phyloP scores from a whole-genome alignment of 2,329 filamentous ascomycete genomes.

The Thielaviopsis musarum region DNA sequence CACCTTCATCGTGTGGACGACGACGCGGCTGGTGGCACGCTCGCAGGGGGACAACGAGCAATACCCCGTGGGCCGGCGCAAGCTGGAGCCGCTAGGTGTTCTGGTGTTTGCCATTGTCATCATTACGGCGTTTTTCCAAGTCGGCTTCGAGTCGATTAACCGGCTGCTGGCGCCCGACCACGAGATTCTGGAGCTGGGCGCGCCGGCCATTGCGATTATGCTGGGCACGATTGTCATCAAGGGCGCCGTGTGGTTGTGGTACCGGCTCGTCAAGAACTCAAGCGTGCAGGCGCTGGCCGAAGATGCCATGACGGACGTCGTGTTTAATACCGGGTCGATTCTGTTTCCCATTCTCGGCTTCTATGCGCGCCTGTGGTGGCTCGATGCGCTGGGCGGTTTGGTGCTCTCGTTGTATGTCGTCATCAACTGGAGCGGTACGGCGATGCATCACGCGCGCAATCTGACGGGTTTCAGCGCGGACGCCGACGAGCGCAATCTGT shows the following conservation, averaged over 20 bases:
- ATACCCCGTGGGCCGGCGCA: constrained; percentile 62
- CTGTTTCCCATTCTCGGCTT: constrained; percentile 69
- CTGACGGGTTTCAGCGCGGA: constrained; percentile 63
- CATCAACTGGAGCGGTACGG: constrained; percentile 60
- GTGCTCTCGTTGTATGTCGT: constrained; percentile 67
- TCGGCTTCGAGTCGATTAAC: constrained; percentile 52
- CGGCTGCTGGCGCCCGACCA: constrained; percentile 45
- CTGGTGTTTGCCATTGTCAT: constrained; percentile 73
- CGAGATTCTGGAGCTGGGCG: constrained; percentile 52
- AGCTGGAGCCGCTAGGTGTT: constrained; percentile 64
- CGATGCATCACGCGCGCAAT: constrained; percentile 62
- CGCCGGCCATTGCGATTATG: constrained; percentile 68
- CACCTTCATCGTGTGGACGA: constrained; percentile 67
- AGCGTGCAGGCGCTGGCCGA: constrained; percentile 61
- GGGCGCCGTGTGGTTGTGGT: constrained; percentile 72
- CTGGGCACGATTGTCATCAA: constrained; percentile 66
- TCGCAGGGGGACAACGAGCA: constrained; percentile 55
- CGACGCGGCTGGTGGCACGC: constrained; percentile 49
- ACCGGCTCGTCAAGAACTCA: constrained; percentile 68
- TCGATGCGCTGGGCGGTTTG: constrained; percentile 64
- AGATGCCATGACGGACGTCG: constrained; percentile 52
- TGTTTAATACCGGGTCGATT: constrained; percentile 83
- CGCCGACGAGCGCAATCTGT: constrained; percentile 66
- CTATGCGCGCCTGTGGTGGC: constrained; percentile 65
- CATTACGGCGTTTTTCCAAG: constrained; percentile 71